phyloP scores from a whole-genome alignment of 768 basidiomycete species.

The Lyophyllum decastes region DNA sequence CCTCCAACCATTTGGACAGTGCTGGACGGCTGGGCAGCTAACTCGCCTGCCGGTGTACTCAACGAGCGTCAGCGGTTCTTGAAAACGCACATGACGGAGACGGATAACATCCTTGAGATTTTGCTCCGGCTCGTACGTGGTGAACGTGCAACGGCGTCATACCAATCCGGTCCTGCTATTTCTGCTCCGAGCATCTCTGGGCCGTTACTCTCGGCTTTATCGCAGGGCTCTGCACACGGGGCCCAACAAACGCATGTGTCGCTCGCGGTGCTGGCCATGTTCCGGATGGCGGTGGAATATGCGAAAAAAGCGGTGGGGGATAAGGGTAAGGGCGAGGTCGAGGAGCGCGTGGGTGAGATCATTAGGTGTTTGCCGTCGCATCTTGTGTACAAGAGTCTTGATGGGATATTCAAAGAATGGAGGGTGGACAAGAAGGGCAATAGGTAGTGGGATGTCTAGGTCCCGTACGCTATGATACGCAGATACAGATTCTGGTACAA shows the following conservation, averaged over 20 bases:
- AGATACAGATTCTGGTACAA: neutral
- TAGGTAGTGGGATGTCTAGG: conserved; percentile 25
- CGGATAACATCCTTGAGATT: conserved; percentile 91
- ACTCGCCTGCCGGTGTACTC: conserved; percentile 73
- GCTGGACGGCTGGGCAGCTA: conserved; percentile 87
- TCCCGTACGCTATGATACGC: neutral
- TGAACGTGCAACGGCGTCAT: conserved; percentile 75
- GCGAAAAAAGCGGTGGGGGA: conserved; percentile 70
- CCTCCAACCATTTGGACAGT: conserved; percentile 91
- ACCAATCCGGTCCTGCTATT: conserved; percentile 60
- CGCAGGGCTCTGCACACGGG: conserved; percentile 77
- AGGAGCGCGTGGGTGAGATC: conserved; percentile 83
- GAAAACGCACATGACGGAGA: conserved; percentile 82
- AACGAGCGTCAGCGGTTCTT: conserved; percentile 87
- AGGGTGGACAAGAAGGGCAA: conserved; percentile 78
- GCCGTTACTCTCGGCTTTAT: conserved; percentile 68
- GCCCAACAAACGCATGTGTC: conserved; percentile 94
- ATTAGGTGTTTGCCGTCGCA: conserved; percentile 87
- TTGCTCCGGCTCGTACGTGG: conserved; percentile 89
- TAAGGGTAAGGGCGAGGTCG: conserved; percentile 70
- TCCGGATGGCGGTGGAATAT: conserved; percentile 81
- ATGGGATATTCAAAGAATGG: conserved; percentile 95
- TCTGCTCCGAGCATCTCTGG: conserved; percentile 66
- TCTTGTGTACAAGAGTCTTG: conserved; percentile 86
- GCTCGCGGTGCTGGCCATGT: conserved; percentile 89